Conservation (phyloP, 805 yeast species). For the Metschnikowia kofuensis region DNA sequence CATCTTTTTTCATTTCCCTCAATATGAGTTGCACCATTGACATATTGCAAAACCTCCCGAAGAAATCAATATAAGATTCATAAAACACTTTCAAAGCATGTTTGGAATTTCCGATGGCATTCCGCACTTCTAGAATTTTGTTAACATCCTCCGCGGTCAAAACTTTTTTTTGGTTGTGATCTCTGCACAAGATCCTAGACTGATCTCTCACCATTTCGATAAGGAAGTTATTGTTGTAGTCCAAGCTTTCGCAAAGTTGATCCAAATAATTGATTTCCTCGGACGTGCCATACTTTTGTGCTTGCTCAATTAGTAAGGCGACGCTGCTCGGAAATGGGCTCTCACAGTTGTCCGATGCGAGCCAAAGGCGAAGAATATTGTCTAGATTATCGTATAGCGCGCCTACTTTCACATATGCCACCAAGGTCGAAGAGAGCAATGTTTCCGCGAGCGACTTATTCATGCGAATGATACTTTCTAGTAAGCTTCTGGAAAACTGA, state of each 20-base stretch:
- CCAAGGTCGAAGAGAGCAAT: slow-evolving; percentile 27
- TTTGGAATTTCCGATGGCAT: slow-evolving; percentile 12
- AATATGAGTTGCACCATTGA: slow-evolving; percentile 26
- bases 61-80: slow-evolving; percentile 26
- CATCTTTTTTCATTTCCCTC: slow-evolving; percentile 24
- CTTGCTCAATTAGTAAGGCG: slow-evolving; percentile 27
- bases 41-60: slow-evolving; percentile 27
- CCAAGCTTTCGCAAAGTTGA: slow-evolving; percentile 19
- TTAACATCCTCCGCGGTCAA: slow-evolving; percentile 27
- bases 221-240: slow-evolving; percentile 22
- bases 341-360: slow-evolving; percentile 18
- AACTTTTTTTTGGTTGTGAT: slow-evolving; percentile 25
- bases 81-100: slow-evolving; percentile 26
- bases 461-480: slow-evolving; percentile 23
- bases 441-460: slow-evolving; percentile 22
- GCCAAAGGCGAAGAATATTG: slow-evolving; percentile 28
- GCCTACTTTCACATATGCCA: slow-evolving; percentile 24
- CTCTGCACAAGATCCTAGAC: slow-evolving; percentile 24
- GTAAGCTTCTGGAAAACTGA: slow-evolving; percentile 26
- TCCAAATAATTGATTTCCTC: slow-evolving; percentile 25
- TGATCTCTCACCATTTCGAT: slow-evolving; percentile 25
- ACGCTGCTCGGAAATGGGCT: slow-evolving; percentile 27
- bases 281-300: slow-evolving; percentile 27
- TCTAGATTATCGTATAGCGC: slow-evolving; percentile 31
- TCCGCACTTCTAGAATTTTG: slow-evolving; percentile 15